These are phyloP conservation scores for Diphasiastrum complanatum DNA, from an alignment of 83 land plant genomes.

Conservation along the genomic window DNA sequence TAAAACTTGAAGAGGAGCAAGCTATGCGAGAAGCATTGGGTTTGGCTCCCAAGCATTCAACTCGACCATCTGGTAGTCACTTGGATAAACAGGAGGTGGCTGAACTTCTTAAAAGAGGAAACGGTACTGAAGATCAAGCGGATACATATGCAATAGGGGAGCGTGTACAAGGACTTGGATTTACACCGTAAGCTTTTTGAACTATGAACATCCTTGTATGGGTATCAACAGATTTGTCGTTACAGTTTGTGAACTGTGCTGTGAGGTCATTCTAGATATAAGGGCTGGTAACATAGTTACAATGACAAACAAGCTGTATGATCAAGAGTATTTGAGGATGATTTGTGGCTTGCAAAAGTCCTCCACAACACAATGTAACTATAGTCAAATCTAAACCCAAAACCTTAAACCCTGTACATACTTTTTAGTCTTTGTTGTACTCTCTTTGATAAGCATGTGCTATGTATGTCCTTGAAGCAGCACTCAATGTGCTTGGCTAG, in stretches of 20 bases:
- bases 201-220: neutral
- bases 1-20: conserved; percentile 88
- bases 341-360: no score
- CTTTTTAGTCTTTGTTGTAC: no score
- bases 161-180: conserved; percentile 85
- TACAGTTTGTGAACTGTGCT: conserved; percentile 7
- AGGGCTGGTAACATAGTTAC: no score
- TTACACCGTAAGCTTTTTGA: conserved; percentile 54
- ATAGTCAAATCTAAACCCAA: no score
- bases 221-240: neutral
- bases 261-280: conserved; percentile 2
- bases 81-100: conserved; percentile 79
- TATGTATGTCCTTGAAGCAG: no score
- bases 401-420: no score
- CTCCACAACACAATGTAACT: no score
- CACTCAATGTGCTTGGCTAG: no score
- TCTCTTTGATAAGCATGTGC: no score
- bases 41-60: conserved; percentile 73
- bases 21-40: conserved; percentile 92
- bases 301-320: no score
- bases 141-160: conserved; percentile 83
- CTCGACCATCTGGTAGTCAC: conserved; percentile 52
- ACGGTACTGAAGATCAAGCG: conserved; percentile 74
- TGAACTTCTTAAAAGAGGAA: conserved; percentile 79
- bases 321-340: no score